Percentiles rank a stretch among this genome's conserved stretches.
phyloP scores from a whole-genome alignment of 257 asterid species.

The Rehmannia glutinosa region DNA sequence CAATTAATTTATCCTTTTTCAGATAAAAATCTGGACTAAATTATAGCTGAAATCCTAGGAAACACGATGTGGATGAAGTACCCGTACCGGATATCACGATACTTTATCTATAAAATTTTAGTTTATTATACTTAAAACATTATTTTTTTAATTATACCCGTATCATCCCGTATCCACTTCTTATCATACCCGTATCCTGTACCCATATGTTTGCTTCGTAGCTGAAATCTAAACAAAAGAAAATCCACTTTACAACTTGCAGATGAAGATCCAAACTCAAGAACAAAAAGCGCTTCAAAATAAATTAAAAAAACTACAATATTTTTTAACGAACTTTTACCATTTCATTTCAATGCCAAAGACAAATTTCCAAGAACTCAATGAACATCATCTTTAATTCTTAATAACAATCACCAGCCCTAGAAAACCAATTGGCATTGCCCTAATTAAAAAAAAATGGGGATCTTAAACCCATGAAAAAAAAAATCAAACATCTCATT shows the following conservation, averaged over 20 bases:
- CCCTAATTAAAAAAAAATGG: constrained; percentile 17
- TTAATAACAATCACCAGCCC: background rate
- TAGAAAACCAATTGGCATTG: background rate
- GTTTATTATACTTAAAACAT: too few species aligned
- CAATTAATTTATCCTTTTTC: background rate
- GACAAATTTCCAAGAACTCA: background rate
- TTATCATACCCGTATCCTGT: too few species aligned
- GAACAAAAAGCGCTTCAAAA: background rate
- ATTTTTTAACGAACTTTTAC: background rate
- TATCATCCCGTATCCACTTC: too few species aligned
- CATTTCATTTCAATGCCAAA: background rate
- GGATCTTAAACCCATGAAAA: constrained; percentile 3
- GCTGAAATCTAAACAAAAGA: background rate
- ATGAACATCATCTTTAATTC: background rate
- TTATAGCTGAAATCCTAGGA: too few species aligned
- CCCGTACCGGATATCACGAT: too few species aligned
- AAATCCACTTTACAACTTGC: background rate
- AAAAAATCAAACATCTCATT: constrained; percentile 18
- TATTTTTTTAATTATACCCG: too few species aligned
- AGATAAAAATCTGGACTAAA: background rate
- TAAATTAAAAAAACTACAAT: background rate
- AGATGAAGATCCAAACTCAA: background rate
- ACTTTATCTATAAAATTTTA: too few species aligned
- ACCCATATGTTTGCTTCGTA: too few species aligned
- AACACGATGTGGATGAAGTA: too few species aligned